A percentile compares a stretch with the other conserved stretches of the same genome.
Evolutionary conservation across 2,329 filamentous ascomycete genomes (phyloP).

Genomic region (Teratosphaeria zuluensis): DNA sequence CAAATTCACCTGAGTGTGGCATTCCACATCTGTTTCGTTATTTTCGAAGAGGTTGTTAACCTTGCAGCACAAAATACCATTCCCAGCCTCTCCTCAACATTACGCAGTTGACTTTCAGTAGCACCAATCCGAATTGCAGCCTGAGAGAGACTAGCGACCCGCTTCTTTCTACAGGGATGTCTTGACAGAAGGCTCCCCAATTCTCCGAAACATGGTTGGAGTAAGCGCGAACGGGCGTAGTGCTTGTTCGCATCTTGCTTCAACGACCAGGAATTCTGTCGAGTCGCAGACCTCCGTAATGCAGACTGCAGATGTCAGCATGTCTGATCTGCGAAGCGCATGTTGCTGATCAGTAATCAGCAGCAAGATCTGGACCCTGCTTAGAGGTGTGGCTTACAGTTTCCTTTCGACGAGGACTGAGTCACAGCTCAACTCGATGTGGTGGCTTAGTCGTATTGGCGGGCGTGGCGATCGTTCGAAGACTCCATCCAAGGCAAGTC

Average conservation of each 20-base stretch:
- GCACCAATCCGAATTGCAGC: neutral
- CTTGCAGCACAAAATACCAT: neutral
- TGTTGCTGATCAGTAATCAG: no score
- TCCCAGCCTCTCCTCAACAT: neutral
- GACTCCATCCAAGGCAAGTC: no score
- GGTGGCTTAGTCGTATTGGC: no score
- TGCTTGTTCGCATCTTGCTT: no score
- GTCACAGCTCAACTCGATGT: no score
- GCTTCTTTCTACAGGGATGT: neutral
- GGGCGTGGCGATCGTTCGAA: no score
- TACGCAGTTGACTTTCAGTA: neutral
- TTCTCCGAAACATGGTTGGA: neutral
- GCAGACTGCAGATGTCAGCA: neutral
- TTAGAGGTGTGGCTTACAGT: no score
- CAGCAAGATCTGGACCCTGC: no score
- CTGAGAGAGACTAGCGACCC: neutral
- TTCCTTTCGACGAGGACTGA: no score
- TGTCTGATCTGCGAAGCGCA: no score
- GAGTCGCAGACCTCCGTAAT: neutral
- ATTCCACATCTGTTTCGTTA: neutral
- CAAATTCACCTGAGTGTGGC: neutral
- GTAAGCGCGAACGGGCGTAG: neutral
- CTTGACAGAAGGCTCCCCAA: neutral
- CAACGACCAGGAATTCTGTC: neutral
- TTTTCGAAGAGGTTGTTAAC: neutral